Conservation (phyloP, 768 basidiomycete species). For the Gelatoporia subvermispora region DNA sequence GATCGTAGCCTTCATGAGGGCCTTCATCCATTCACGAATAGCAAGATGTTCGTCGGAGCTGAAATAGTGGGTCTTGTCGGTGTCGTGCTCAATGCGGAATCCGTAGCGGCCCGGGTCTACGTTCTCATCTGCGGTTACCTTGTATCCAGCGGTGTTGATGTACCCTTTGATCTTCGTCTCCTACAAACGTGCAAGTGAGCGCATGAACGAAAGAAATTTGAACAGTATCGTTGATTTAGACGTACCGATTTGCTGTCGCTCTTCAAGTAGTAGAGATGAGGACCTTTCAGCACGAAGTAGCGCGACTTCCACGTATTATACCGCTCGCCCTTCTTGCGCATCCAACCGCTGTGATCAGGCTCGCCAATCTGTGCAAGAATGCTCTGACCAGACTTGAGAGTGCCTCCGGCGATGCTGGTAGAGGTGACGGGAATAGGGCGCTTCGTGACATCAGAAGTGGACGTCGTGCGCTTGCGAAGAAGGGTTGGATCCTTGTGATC, state of each 20-base stretch:
- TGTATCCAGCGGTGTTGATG: conserved; percentile 87
- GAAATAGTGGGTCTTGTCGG: conserved; percentile 85
- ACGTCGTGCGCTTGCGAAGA: conserved; percentile 53
- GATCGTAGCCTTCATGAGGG: conserved; percentile 98
- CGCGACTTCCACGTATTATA: conserved; percentile 91
- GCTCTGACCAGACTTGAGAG: conserved; percentile 48
- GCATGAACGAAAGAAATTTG: background rate
- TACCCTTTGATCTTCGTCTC: conserved; percentile 97
- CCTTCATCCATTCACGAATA: conserved; percentile 99
- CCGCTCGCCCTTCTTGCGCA: conserved; percentile 92
- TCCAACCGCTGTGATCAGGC: conserved; percentile 88
- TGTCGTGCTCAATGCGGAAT: conserved; percentile 89
- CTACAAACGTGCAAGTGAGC: conserved; percentile 39
- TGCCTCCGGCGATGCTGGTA: conserved; percentile 5
- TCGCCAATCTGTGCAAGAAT: conserved; percentile 88
- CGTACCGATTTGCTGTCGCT: conserved; percentile 57
- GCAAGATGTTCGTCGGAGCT: conserved; percentile 82
- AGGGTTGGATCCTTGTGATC: conserved; percentile 27
- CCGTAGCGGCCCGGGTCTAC: conserved; percentile 90
- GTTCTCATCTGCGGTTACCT: conserved; percentile 89
- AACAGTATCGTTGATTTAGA: conserved; percentile 5
- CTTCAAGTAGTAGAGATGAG: conserved; percentile 83
- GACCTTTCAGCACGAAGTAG: conserved; percentile 90
- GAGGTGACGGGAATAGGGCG: conserved; percentile 6
- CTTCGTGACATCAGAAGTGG: conserved; percentile 9